These are phyloP conservation scores for Pholiota microspora DNA, from an alignment of 768 basidiomycete species.

Conservation along the genomic window DNA sequence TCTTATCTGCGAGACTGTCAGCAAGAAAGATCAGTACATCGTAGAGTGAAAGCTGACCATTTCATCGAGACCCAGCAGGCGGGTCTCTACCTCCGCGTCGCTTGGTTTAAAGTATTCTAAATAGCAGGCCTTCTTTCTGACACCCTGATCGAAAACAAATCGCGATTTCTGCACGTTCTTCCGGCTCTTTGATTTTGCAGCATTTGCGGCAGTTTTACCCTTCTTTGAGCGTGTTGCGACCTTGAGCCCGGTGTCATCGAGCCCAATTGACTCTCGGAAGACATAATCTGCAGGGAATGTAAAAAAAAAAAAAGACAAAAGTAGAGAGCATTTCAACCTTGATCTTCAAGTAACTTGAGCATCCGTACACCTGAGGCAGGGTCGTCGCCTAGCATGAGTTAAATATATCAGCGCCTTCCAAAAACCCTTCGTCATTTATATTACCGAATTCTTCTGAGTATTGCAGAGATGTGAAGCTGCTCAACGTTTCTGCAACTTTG, in stretches of 20 bases:
- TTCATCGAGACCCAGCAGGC: conserved; percentile 57
- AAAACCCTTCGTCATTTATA: conserved; percentile 13
- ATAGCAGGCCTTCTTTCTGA: conserved; percentile 46
- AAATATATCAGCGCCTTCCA: background rate
- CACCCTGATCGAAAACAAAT: conserved; percentile 55
- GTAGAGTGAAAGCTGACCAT: conserved; percentile 37
- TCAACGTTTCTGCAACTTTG: conserved; percentile 58
- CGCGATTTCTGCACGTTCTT: conserved; percentile 51
- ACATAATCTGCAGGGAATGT: conserved; percentile 52
- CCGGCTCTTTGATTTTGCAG: conserved; percentile 38
- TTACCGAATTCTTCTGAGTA: conserved; percentile 65
- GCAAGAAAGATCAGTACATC: too few species aligned
- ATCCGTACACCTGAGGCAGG: conserved; percentile 56
- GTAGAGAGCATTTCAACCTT: conserved; percentile 43
- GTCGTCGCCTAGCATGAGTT: conserved; percentile 43
- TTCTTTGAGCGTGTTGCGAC: conserved; percentile 35
- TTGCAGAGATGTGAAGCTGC: conserved; percentile 38
- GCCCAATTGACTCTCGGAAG: conserved; percentile 42
- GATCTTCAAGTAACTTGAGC: conserved; percentile 65
- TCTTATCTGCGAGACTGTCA: too few species aligned
- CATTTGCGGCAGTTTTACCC: conserved; percentile 38
- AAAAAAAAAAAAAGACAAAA: background rate
- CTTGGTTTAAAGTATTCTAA: conserved; percentile 66
- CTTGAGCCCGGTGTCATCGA: conserved; percentile 47
- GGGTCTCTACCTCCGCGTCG: conserved; percentile 54